phyloP scores from a whole-genome alignment of 768 basidiomycete species.

The Leccinum truebloodii region DNA sequence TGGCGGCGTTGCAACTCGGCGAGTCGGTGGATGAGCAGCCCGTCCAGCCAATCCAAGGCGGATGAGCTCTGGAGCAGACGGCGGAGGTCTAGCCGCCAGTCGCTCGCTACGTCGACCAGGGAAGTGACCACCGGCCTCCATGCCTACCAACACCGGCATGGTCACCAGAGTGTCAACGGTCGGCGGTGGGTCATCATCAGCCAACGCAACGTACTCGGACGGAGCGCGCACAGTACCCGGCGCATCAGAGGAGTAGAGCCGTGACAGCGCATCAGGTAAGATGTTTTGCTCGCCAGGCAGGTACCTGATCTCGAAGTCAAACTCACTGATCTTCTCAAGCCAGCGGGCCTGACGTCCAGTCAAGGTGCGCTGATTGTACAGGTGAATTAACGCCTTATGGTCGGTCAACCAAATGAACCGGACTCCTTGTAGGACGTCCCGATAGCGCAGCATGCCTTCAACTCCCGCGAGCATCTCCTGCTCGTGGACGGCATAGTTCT shows the following conservation, averaged over 20 bases:
- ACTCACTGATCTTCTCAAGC: slow-evolving; percentile 34
- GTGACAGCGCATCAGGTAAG: slow-evolving; percentile 27
- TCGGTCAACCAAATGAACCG: slow-evolving; percentile 34
- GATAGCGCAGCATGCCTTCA: slow-evolving; percentile 33
- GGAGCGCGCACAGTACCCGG: neutral
- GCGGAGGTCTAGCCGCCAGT: too few relatives aligned
- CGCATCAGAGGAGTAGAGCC: slow-evolving; percentile 7
- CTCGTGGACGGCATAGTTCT: slow-evolving; percentile 32
- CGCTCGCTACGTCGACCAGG: too few relatives aligned
- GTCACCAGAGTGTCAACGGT: too few relatives aligned
- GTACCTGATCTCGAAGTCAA: slow-evolving; percentile 32
- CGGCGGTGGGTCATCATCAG: too few relatives aligned
- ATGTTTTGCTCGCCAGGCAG: slow-evolving; percentile 28
- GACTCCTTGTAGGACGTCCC: slow-evolving; percentile 31
- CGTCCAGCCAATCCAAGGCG: too few relatives aligned
- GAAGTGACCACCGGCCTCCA: too few relatives aligned
- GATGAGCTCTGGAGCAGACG: too few relatives aligned
- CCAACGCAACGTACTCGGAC: too few relatives aligned
- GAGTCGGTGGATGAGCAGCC: too few relatives aligned
- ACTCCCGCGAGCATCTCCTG: slow-evolving; percentile 34
- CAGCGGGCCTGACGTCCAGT: slow-evolving; percentile 38
- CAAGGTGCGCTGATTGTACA: slow-evolving; percentile 35
- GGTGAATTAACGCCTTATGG: slow-evolving; percentile 23
- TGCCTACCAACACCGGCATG: too few relatives aligned
- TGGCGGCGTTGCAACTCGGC: too few relatives aligned